Evolutionary conservation across 2,329 filamentous ascomycete species (phyloP), one percentile per base, ranked within the genome.

Genomic region (Dothideomycetes sp.): DNA sequence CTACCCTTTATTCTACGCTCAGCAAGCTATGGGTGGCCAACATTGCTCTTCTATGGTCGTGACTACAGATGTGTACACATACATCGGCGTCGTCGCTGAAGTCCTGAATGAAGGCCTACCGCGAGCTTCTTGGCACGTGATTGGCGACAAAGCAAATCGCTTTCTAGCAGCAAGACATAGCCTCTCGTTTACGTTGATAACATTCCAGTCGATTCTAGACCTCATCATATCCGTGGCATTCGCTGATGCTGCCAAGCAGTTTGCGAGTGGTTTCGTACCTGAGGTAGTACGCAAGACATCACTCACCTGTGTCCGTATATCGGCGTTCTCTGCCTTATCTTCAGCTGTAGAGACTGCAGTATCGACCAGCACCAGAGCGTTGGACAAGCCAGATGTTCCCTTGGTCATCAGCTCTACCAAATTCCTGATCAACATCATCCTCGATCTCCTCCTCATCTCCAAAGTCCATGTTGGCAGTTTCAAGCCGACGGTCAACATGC

Each of bases 101-200:
- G 78, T 83, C 0, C 57, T 86, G 12, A 85, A 85, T 47, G 81
- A 86, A 53, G 80, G 81, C 1, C 70, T 86, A 0, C 80, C 80
- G 0, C 68, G 79, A 16, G 75, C 79, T 0, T 69, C 78, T 0
- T 86, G 77, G 73, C 64, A 78, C 4, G 69, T 82, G 41, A 83
- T 85, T 41, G 79, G 77, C 5, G 77, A 85, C 56, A 69, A 68
- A 19, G 58, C 72, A 0, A 74, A 70, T 1, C 68, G 77, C 2
- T 61, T 63, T 0, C 53, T 70, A 0, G 43, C 58, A 0, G 63
- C 72, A 11, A 68, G 80, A 0, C 58, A 84, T 2, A 60, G 66
- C 3, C 66, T 84, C 2, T 68, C 79, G 0, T 69, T 82, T 45
- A 84, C 79, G 0, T 62, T 73, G 34, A 66, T 73, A 33, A 31